These are phyloP conservation scores for Acanthamoeba healyi DNA, from an alignment of 208 protist species.

Conservation along the genomic window DNA sequence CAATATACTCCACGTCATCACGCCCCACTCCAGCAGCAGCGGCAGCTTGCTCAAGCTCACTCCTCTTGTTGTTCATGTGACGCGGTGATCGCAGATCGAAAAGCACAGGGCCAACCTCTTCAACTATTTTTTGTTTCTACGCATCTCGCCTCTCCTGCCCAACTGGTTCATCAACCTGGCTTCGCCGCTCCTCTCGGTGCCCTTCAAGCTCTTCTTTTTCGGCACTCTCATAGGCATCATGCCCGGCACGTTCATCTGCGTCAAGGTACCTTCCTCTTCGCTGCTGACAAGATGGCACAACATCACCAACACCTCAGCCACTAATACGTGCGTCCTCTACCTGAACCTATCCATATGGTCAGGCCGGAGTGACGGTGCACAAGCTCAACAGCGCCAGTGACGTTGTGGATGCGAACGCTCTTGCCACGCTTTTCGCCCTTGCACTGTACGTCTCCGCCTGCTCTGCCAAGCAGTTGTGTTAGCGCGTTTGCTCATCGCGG, in stretches of 20 bases:
- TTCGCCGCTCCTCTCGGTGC: conserved; percentile 91
- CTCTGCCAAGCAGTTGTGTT: neutral
- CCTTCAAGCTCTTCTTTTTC: conserved; percentile 89
- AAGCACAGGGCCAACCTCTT: conserved; percentile 90
- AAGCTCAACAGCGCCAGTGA: conserved; percentile 29
- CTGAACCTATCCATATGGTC: neutral
- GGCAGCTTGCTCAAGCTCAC: conserved; percentile 70
- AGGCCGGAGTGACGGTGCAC: conserved; percentile 30
- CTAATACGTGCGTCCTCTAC: neutral
- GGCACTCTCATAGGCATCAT: conserved; percentile 91
- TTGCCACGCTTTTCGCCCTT: conserved; percentile 20
- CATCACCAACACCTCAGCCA: neutral
- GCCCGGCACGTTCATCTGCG: conserved; percentile 33
- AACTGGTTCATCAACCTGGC: conserved; percentile 96
- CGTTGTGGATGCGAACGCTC: neutral
- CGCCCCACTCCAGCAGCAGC: conserved; percentile 3
- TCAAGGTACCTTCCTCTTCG: conserved; percentile 86
- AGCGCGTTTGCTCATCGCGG: neutral
- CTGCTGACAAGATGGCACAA: conserved; percentile 18
- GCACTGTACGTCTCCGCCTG: neutral
- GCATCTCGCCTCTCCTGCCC: conserved; percentile 94
- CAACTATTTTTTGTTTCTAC: conserved; percentile 94
- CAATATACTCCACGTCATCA: no score
- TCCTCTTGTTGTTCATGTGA: neutral
- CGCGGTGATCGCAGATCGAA: conserved; percentile 83